Percentiles rank a stretch among this genome's conserved stretches.
Conservation (phyloP, 2,329 filamentous ascomycete species). For the Dothistroma pini region DNA sequence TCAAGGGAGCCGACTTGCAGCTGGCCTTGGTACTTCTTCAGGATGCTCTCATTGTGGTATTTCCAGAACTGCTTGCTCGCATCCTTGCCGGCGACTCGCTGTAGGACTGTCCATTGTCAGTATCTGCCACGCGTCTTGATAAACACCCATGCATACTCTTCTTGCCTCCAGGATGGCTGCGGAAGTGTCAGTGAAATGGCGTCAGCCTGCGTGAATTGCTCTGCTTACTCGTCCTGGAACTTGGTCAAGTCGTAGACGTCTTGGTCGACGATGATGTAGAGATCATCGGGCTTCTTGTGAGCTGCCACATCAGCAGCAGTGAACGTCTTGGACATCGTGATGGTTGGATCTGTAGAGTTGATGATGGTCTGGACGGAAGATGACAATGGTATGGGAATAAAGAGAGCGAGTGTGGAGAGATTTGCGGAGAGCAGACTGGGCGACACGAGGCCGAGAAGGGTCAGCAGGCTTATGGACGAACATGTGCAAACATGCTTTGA, state of each 20-base stretch:
- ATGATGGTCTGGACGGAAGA: not conserved
- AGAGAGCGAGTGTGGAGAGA: not conserved
- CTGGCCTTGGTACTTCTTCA: slow-evolving; percentile 76
- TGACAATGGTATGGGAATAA: not conserved
- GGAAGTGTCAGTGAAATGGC: not conserved
- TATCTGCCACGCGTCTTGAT: not conserved
- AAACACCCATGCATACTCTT: slow-evolving; percentile 51
- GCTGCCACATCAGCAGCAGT: slow-evolving; percentile 79
- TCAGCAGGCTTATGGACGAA: not conserved
- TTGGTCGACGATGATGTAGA: slow-evolving; percentile 89
- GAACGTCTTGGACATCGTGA: slow-evolving; percentile 82
- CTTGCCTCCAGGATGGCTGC: slow-evolving; percentile 61
- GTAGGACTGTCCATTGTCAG: slow-evolving; percentile 49
- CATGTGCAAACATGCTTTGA: not conserved
- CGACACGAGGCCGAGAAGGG: not conserved
- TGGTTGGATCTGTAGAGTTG: not conserved
- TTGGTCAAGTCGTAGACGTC: slow-evolving; percentile 93
- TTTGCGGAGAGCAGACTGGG: not conserved
- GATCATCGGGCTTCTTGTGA: slow-evolving; percentile 81
- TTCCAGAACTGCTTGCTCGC: slow-evolving; percentile 63
- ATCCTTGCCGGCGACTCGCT: slow-evolving; percentile 63
- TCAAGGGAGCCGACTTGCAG: slow-evolving; percentile 85
- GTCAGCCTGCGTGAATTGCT: not conserved
- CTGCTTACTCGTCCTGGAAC: slow-evolving; percentile 44
- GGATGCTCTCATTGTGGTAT: slow-evolving; percentile 78